These are phyloP conservation scores for Tolypocladium cylindrosporum DNA, from an alignment of 2,329 filamentous ascomycete genomes.

Conservation along the genomic window DNA sequence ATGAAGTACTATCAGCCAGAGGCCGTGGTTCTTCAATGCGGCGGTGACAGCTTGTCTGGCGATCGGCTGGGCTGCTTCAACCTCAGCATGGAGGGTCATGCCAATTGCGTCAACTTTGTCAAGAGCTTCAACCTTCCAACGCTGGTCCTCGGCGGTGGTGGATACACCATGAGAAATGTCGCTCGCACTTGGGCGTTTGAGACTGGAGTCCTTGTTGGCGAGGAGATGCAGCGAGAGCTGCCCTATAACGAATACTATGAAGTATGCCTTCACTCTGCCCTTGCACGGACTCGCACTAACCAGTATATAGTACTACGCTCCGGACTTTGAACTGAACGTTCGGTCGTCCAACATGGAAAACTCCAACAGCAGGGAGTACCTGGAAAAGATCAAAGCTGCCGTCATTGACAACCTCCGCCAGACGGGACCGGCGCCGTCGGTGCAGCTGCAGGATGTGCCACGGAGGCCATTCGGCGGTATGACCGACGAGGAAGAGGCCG, in stretches of 20 bases:
- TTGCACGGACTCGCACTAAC: not conserved
- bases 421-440: constrained; percentile 76
- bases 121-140: constrained; percentile 79
- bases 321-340: constrained; percentile 84
- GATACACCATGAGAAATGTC: constrained; percentile 95
- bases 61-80: constrained; percentile 96
- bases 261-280: constrained; percentile 23
- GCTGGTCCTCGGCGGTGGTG: constrained; percentile 88
- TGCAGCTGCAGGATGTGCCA: constrained; percentile 76
- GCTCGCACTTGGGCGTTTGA: constrained; percentile 96
- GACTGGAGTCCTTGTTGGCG: constrained; percentile 78
- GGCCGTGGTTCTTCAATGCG: constrained; percentile 91
- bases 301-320: constrained; percentile 68
- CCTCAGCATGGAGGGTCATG: constrained; percentile 91
- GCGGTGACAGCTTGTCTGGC: constrained; percentile 87
- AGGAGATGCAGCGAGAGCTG: constrained; percentile 70
- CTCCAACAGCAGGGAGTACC: constrained; percentile 72
- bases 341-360: constrained; percentile 85
- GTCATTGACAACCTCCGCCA: constrained; percentile 82
- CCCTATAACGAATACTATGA: constrained; percentile 96
- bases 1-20: constrained; percentile 83
- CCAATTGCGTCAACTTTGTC: constrained; percentile 85
- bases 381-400: constrained; percentile 71
- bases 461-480: constrained; percentile 51
- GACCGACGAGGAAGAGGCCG: constrained; percentile 57